Evolutionary conservation across 306 rosid genomes (phyloP).

Genomic region (Senna siamea): DNA sequence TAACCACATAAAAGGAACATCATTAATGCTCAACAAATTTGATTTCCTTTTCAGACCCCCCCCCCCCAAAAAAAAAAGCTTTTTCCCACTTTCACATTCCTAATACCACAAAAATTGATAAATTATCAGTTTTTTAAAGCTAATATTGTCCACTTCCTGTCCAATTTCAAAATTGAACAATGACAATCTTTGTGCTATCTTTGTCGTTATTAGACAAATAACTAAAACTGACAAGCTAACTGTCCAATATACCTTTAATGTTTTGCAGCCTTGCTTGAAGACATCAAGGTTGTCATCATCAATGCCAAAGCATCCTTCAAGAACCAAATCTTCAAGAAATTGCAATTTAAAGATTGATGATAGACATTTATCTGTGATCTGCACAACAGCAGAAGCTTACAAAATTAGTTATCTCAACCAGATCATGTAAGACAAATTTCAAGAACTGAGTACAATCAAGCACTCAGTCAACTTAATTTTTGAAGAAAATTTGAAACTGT

Average conservation of each 20-base stretch:
- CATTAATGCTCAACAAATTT: background rate
- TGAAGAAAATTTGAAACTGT: background rate
- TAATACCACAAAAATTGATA: background rate
- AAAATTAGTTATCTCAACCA: conserved; percentile 27
- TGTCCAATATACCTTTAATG: conserved; percentile 70
- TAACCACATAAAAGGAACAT: background rate
- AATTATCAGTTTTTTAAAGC: background rate
- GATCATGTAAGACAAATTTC: conserved; percentile 16
- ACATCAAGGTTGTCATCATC: conserved; percentile 66
- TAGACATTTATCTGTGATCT: conserved; percentile 88
- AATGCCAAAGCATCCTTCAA: conserved; percentile 91
- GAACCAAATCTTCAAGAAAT: conserved; percentile 81
- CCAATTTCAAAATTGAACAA: background rate
- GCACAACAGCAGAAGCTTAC: conserved; percentile 34
- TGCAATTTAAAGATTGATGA: conserved; percentile 73
- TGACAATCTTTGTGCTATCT: background rate
- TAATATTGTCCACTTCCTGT: background rate
- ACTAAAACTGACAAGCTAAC: conserved; percentile 31
- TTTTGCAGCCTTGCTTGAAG: conserved; percentile 71
- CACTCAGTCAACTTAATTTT: conserved; percentile 28
- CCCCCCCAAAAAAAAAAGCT: background rate
- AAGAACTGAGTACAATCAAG: conserved; percentile 1
- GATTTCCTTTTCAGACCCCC: background rate
- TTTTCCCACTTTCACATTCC: conserved; percentile 9
- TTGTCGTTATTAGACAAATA: background rate